Conservation (phyloP, 140 eudicot genomes). For the Erigeron philadelphicus region DNA sequence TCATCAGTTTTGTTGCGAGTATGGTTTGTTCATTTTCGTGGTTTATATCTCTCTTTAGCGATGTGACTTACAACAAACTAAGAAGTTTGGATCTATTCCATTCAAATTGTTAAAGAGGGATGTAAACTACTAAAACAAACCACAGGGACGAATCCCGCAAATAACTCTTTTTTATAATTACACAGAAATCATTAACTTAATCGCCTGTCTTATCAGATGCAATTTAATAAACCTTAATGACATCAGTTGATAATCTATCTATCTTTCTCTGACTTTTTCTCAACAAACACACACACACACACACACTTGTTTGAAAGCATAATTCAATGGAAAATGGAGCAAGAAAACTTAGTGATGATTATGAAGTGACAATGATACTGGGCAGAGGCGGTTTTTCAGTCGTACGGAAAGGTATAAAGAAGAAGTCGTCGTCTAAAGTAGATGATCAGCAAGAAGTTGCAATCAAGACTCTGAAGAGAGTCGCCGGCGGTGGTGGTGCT, state of each 20-base stretch:
- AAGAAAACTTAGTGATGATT: constrained; percentile 56
- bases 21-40: too few species aligned
- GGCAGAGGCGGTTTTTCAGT: constrained; percentile 89
- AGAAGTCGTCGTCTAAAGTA: constrained; percentile 16
- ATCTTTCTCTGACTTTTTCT: constrained; percentile 23
- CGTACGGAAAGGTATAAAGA: constrained; percentile 56
- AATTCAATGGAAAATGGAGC: constrained; percentile 52
- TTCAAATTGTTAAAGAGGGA: too few species aligned
- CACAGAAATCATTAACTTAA: constrained; percentile 16
- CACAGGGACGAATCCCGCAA: too few species aligned
- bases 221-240: constrained; percentile 21
- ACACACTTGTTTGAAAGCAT: constrained; percentile 21
- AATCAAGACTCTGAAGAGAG: constrained; percentile 61
- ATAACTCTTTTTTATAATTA: too few species aligned
- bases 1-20: too few species aligned
- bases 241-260: constrained; percentile 23
- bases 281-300: constrained; percentile 2
- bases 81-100: too few species aligned
- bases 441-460: constrained; percentile 46
- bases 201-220: constrained; percentile 24
- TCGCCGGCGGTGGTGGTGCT: constrained; percentile 29
- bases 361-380: constrained; percentile 55
- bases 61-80: too few species aligned
- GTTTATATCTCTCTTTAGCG: too few species aligned
- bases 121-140: too few species aligned